Percentiles rank a stretch among this genome's conserved stretches.
phyloP scores from a whole-genome alignment of 345 rosid species.

The Alliaria petiolata region DNA sequence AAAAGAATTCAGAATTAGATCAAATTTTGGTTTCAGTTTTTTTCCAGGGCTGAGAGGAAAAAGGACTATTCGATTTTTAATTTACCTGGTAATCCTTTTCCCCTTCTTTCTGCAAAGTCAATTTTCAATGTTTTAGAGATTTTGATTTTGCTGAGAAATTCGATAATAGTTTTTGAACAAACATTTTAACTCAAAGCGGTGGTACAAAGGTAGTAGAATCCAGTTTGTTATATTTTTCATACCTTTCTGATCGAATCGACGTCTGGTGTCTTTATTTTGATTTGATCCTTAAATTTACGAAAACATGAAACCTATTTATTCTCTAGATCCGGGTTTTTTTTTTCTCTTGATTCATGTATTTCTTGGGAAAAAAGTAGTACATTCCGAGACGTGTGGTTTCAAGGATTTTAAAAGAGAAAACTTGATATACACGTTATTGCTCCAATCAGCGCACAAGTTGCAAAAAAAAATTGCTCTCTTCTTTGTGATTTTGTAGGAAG shows the following conservation, averaged over 20 bases:
- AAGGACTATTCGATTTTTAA: conserved; percentile 5
- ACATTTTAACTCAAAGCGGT: not conserved
- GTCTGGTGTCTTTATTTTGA: not conserved
- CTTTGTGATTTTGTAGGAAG: not conserved
- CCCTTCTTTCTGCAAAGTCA: not conserved
- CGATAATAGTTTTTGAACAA: not conserved
- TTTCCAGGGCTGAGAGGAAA: conserved; percentile 5
- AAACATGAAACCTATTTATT: not conserved
- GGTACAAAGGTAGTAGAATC: not conserved
- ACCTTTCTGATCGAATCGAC: not conserved
- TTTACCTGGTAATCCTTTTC: conserved; percentile 13
- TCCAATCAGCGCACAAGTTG: no score
- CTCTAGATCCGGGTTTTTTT: not conserved
- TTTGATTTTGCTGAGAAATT: not conserved
- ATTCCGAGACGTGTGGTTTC: no score
- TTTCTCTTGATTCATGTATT: not conserved
- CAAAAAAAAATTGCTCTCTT: no score
- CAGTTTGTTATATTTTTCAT: not conserved
- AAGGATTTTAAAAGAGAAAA: no score
- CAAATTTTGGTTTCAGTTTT: conserved; percentile 12
- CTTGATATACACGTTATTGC: conserved; percentile 10
- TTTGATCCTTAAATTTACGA: not conserved
- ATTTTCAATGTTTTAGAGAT: not conserved
- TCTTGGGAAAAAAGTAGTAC: not conserved
- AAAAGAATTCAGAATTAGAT: not conserved